Base-by-base conservation (phyloP, 495 filamentous ascomycete genomes). In the Evernia prunastri region DNA sequence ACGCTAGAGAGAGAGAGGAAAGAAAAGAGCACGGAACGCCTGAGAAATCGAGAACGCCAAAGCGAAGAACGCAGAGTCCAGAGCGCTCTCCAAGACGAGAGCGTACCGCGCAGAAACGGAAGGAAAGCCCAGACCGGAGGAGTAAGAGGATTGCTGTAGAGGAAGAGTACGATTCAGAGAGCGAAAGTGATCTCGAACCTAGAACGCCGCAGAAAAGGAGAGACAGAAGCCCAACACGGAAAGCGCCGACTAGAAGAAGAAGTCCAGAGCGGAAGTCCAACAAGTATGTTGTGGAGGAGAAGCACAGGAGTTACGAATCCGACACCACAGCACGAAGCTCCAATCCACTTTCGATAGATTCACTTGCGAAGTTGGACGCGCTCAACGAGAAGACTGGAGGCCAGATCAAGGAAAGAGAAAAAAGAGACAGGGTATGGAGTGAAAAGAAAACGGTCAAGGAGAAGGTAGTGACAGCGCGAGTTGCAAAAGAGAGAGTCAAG, bases 311-410 rank as follows among this genome's bases (percentile, higher is more conserved):
- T 37, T 59, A 59, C 10, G 66, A 65, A 29, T 65, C 63, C 1
- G 60, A 65, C 18, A 62, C 63, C 0, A 65, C 63, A 20, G 54
- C 56, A 23, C 56, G 56, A 10, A 60, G 63, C 1, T 51, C 63
- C 0, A 58, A 58, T 40, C 63, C 56, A 31, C 63, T 68, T 7
- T 68, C 66, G 25, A 79, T 80, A 15, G 82, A 85, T 62, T 81
- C 86, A 11, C 72, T 90, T 63, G 86, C 86, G 20, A 80, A 81
- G 68, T 70, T 89, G 45, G 80, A 88, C 64, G 75, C 80, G n/a
- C 73, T 81, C 36, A 85, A 87, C 67, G 76, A 81, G 36, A 68
- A 73, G 53, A 67, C 39, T 9, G 57, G 59, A 58, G 72, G 73
- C 9, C 65, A 67, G 49, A 70, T 72, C 54, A 65, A 70, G 54